Evolutionary conservation across 129 eudicot species (phyloP).

Genomic region (Centrapalus pauciflorus): DNA sequence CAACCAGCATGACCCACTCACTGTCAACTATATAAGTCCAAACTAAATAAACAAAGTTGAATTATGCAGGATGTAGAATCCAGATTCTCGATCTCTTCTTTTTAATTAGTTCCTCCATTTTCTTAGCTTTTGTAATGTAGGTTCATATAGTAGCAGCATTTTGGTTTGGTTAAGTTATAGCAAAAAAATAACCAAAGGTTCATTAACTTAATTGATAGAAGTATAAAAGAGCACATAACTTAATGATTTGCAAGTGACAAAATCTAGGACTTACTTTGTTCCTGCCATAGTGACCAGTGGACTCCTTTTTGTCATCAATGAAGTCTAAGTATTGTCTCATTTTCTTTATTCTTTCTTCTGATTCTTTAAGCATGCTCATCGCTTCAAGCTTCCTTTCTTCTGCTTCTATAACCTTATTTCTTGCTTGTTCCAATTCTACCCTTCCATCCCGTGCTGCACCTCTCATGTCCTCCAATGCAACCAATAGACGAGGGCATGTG

Average conservation of each 20-base stretch:
- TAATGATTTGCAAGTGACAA: neutral
- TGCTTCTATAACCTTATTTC: constrained; percentile 34
- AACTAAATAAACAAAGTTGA: neutral
- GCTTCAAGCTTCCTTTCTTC: constrained; percentile 52
- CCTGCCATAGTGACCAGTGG: constrained; percentile 18
- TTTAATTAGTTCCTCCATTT: neutral
- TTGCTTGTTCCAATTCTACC: constrained; percentile 58
- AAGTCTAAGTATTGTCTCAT: constrained; percentile 31
- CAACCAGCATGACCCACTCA: neutral
- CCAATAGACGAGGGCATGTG: constrained; percentile 41
- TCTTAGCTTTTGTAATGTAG: neutral
- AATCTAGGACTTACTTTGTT: constrained; percentile 43
- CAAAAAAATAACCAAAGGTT: neutral
- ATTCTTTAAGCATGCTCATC: constrained; percentile 46
- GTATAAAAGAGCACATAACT: constrained; percentile 6
- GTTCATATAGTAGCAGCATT: neutral
- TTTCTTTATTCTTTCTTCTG: constrained; percentile 45
- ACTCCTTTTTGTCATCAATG: constrained; percentile 25
- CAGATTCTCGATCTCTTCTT: neutral
- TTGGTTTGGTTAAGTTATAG: neutral
- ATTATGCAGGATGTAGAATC: neutral
- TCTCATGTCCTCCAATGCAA: constrained; percentile 57
- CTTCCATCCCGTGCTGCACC: constrained; percentile 38
- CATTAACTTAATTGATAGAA: neutral
- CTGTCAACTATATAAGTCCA: neutral